These are phyloP conservation scores for Calonectria ilicicola DNA, from an alignment of 2,329 filamentous ascomycete species.

Conservation along the genomic window DNA sequence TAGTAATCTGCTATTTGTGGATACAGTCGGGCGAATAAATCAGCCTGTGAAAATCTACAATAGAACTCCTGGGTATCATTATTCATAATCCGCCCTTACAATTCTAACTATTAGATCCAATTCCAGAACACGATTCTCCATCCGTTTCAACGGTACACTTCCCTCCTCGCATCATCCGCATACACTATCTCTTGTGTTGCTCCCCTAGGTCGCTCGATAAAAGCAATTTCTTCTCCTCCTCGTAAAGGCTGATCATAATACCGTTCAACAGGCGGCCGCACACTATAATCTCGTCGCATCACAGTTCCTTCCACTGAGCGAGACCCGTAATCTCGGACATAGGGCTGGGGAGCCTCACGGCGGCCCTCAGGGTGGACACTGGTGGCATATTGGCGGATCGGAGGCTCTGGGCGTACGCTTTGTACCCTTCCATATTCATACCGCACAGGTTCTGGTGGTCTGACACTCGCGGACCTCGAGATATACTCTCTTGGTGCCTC, in stretches of 20 bases:
- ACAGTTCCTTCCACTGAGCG: constrained; percentile 40
- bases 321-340: constrained; percentile 46
- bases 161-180: constrained; percentile 53
- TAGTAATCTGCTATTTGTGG: not conserved
- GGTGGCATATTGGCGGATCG: constrained; percentile 43
- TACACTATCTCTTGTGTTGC: constrained; percentile 59
- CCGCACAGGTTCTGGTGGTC: constrained; percentile 61
- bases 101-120: not conserved
- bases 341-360: constrained; percentile 47
- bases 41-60: not conserved
- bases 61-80: constrained; percentile 7
- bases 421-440: constrained; percentile 61
- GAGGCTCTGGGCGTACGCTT: constrained; percentile 54
- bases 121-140: not conserved
- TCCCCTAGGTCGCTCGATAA: constrained; percentile 57
- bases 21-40: not conserved
- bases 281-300: constrained; percentile 52
- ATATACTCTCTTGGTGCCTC: constrained; percentile 66
- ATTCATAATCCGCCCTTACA: constrained; percentile 3
- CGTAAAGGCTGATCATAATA: constrained; percentile 55
- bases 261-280: constrained; percentile 54
- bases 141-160: constrained; percentile 48
- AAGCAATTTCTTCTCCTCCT: constrained; percentile 55
- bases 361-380: constrained; percentile 44
- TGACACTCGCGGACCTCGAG: constrained; percentile 67